Conservation (phyloP, 164 flowering plant species). For the Annona squamosa region DNA sequence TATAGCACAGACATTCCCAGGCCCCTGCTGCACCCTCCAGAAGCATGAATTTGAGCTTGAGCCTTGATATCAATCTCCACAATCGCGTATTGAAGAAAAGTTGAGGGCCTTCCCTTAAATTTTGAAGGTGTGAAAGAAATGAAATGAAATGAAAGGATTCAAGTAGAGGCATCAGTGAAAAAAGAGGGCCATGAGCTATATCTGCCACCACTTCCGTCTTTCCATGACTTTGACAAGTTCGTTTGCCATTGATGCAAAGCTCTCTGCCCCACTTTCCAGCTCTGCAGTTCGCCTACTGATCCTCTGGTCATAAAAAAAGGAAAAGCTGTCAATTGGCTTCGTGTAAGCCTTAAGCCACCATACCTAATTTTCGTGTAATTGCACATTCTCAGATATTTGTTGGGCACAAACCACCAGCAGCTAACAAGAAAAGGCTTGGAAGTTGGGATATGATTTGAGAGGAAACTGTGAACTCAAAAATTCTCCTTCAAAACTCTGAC, state of each 20-base stretch:
- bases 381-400: too few relatives aligned
- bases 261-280: constrained; percentile 72
- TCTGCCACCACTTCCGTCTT: constrained; percentile 79
- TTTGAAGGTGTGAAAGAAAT: background rate
- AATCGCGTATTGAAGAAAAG: background rate
- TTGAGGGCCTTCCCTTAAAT: background rate
- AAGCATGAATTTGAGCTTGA: background rate
- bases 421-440: too few relatives aligned
- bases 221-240: constrained; percentile 89
- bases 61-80: too few relatives aligned
- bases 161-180: background rate
- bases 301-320: constrained; percentile 34
- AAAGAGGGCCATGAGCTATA: constrained; percentile 20
- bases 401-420: too few relatives aligned
- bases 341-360: too few relatives aligned
- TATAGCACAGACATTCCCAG: background rate
- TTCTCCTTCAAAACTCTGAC: too few relatives aligned
- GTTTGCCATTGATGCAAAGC: constrained; percentile 75
- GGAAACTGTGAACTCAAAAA: too few relatives aligned
- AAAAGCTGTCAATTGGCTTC: background rate
- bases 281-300: constrained; percentile 65
- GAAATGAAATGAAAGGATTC: background rate
- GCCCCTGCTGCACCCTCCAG: background rate
- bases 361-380: too few relatives aligned
- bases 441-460: too few relatives aligned